Base-by-base conservation (phyloP, 495 filamentous ascomycete genomes). In the Durotheca rogersii region DNA sequence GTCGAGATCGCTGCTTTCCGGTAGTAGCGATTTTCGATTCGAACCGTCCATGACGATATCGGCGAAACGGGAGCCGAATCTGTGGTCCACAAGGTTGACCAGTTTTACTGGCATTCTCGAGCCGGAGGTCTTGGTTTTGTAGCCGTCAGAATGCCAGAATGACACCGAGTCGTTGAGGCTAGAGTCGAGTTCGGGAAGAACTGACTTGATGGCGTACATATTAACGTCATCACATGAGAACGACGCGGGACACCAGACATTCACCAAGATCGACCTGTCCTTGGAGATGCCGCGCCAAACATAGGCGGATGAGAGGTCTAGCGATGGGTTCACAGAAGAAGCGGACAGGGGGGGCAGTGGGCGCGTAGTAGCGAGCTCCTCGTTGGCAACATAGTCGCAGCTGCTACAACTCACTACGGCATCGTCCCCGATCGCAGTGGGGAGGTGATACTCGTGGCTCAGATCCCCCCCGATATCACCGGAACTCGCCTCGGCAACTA, bases 371-470 rank as follows among this genome's bases (percentile, higher is more conserved):
- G 83, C 87, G 10, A 94, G 72, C 65, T 97, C 93, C 56, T 94
- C 88, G 52, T 97, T 98, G 37, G 87, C 84, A 15, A 85, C 78
- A 59, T 89, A 90, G 29, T 76, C 73, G 66, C 93, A 98, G 27
- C 61, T 65, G 10, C 68, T 73, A 63, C 93, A 98, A 52, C 72
- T 85, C 50, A 94, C 75, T 14, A 98, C 74, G 1, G 79, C 83
- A 60, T 98, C 93, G 67, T 97, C 94, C 3, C 93, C 93, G 38
- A 85, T 83, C 6, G 74, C 53, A n/a, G 84, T 86, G 15, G 84
- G 74, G 41, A 95, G 85, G 61, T 96, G 91, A 64, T 91, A 97
- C 60, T 98, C 93, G 68, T 98, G 93, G 59, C 90, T 96, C 10
- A 96, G 66, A 45, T 82, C 84, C 6, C 93, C 93, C 19, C 93